Percentiles rank a stretch among this genome's conserved stretches.
These are phyloP conservation scores for Fusarium longipes DNA, from an alignment of 2,329 filamentous ascomycete genomes.

Conservation along the genomic window DNA sequence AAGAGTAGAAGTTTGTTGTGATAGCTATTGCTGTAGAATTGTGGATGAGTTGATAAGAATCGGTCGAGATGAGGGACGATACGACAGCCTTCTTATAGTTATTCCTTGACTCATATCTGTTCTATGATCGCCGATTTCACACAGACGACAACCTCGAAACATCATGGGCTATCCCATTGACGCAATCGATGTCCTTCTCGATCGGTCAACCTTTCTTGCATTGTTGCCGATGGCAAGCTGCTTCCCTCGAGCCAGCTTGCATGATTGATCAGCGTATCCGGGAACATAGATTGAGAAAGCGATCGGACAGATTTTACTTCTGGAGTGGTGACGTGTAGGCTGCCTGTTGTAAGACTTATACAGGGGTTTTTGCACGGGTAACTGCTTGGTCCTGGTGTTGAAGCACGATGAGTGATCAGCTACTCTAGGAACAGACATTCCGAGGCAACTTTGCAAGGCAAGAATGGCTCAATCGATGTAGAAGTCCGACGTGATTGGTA, in stretches of 20 bases:
- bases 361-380: neutral
- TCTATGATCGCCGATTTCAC: slow-evolving; percentile 6
- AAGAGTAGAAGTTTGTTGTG: neutral
- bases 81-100: slow-evolving; percentile 32
- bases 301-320: neutral
- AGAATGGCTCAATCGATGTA: slow-evolving; percentile 6
- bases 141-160: neutral
- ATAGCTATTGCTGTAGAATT: neutral
- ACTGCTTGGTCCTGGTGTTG: neutral
- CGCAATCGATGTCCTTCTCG: slow-evolving; percentile 31
- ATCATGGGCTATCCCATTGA: slow-evolving; percentile 30
- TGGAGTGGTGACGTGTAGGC: slow-evolving; percentile 27
- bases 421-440: neutral
- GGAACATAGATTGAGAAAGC: neutral
- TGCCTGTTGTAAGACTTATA: slow-evolving; percentile 6
- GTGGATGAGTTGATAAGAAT: slow-evolving; percentile 3
- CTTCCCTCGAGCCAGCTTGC: slow-evolving; percentile 6
- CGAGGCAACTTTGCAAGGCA: neutral
- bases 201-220: neutral
- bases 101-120: neutral
- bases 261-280: neutral
- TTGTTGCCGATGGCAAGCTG: neutral
- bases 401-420: neutral
- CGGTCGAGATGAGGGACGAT: neutral
- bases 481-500: neutral